Conservation (phyloP, 1,139 yeast species). For the Lodderomyces margitis region DNA sequence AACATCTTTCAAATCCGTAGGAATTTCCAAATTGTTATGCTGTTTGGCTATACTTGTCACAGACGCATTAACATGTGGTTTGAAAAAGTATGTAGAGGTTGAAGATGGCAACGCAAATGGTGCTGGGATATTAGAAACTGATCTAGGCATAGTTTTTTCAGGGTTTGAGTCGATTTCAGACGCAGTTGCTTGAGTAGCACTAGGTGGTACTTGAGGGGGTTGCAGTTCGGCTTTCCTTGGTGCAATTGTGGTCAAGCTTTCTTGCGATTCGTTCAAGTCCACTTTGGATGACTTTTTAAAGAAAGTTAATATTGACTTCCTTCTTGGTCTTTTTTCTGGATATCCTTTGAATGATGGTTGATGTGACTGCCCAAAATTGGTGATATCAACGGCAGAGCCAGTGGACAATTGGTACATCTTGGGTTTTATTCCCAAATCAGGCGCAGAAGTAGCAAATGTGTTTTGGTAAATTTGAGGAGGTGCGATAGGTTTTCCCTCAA, state of each 20-base stretch:
- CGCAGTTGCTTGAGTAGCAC: background rate
- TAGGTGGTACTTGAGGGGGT: background rate
- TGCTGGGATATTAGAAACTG: slow-evolving; percentile 27
- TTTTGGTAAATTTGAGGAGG: background rate
- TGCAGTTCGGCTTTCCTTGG: background rate
- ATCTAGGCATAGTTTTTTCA: slow-evolving; percentile 8
- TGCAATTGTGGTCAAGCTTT: background rate
- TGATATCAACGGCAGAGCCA: slow-evolving; percentile 42
- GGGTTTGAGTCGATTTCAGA: slow-evolving; percentile 3
- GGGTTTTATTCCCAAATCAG: slow-evolving; percentile 20
- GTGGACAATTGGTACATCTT: slow-evolving; percentile 28
- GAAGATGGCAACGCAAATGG: slow-evolving; percentile 50
- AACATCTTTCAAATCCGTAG: slow-evolving; percentile 35
- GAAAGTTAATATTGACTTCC: slow-evolving; percentile 18
- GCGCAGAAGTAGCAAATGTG: slow-evolving; percentile 20
- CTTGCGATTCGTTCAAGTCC: slow-evolving; percentile 5
- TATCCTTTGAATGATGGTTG: slow-evolving; percentile 33
- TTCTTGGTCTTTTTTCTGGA: slow-evolving; percentile 14
- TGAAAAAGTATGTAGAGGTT: slow-evolving; percentile 42
- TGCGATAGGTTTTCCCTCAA: slow-evolving; percentile 1
- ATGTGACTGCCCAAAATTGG: slow-evolving; percentile 41
- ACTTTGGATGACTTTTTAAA: slow-evolving; percentile 20
- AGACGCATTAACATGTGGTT: slow-evolving; percentile 23
- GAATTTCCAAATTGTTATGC: slow-evolving; percentile 26
- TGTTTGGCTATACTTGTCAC: slow-evolving; percentile 13